Evolutionary conservation across 768 basidiomycete species (phyloP), one percentile per base, ranked within the genome.

Genomic region (Collybia sp.): DNA sequence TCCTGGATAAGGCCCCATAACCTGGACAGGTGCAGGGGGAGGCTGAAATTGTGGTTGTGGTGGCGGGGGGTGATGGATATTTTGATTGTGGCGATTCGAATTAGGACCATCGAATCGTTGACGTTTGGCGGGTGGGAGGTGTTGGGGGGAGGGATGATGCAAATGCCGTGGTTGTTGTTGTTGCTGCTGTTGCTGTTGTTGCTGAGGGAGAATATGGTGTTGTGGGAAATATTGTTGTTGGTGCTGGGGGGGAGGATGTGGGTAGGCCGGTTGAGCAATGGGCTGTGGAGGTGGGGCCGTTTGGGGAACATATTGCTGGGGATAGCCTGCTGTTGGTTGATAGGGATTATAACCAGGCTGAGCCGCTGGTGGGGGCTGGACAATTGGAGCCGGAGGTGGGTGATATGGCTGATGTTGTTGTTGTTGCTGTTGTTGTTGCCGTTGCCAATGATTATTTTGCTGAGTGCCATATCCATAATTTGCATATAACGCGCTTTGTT

Each of bases 391-490:
- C 13, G 76, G 75, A 4, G 79, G 78, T 12, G 78, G 74, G 12
- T 72, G 76, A 42, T 72, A 72, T 48, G 73, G 73, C 37, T 79
- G 73, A 45, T 76, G 72, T 40, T 68, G 80, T 31, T 69, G 63
- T 20, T 67, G 65, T 33, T 66, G 65, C 18, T 70, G 70, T 44
- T 71, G 68, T 42, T 82, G 83, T 36, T 80, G 82, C 37, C 84
- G 84, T 55, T 84, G 83, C 77, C 82, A 81, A 56, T 75, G 68
- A 49, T 70, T 59, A 50, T 65, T 71, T 56, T 68, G 66, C 53
- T 86, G 83, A 40, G 80, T 76, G 2, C 89, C 88, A 61, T 95
- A 94, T 30, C 92, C 92, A 58, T 94, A 94, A 60, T 93, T 93
- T 1, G 90, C 89, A 59, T 93, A 94, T 16, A 93, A 66, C 18